Evolutionary conservation across 202 grass and related monocot genomes (phyloP).

Genomic region (Zoysia matrella): DNA sequence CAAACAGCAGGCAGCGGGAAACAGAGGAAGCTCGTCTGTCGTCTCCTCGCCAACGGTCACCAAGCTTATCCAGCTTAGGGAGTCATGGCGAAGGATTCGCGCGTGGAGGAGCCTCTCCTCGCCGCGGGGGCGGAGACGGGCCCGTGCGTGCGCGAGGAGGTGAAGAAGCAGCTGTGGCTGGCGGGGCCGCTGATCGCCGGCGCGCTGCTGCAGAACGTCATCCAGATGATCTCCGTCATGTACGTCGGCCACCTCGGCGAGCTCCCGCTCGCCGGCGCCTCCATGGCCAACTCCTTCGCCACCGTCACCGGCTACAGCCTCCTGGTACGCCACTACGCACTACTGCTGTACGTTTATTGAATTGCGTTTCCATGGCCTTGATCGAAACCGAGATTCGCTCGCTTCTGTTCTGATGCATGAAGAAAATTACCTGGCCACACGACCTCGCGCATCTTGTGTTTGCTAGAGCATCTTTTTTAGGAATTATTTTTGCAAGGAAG

Average conservation of each 20-base stretch:
- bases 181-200: slow-evolving; percentile 53
- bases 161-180: slow-evolving; percentile 59
- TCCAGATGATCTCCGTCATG: slow-evolving; percentile 72
- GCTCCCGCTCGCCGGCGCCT: slow-evolving; percentile 57
- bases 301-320: slow-evolving; percentile 58
- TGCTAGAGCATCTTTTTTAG: no score
- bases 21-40: neutral
- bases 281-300: slow-evolving; percentile 72
- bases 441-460: no score
- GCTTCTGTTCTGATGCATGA: no score
- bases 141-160: slow-evolving; percentile 33
- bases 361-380: no score
- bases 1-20: neutral
- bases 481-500: no score
- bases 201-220: slow-evolving; percentile 62
- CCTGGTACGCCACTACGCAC: slow-evolving; percentile 27
- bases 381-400: no score
- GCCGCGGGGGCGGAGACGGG: neutral
- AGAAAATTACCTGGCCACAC: no score
- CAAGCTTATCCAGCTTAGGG: no score
- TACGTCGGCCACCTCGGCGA: slow-evolving; percentile 71
- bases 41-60: no score
- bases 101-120: slow-evolving; percentile 45
- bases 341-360: no score
- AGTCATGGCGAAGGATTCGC: slow-evolving; percentile 35